Conservation (phyloP, 345 rosid genomes). For the Garcia nutans region DNA sequence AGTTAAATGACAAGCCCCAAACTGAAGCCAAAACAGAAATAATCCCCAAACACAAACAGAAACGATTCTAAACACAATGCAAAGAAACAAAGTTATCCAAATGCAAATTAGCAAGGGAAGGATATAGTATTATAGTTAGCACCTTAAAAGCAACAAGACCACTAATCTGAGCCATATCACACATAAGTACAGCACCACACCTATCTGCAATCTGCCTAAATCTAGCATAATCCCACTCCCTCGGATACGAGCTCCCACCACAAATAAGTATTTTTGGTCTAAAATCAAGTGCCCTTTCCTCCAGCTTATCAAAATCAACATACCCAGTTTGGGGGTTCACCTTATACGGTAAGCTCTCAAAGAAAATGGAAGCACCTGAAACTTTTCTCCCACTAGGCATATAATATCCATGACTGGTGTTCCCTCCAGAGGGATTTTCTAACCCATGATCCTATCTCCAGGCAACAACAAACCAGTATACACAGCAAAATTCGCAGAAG, state of each 20-base stretch:
- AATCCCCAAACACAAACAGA: not conserved
- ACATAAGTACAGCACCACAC: constrained; percentile 66
- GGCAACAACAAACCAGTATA: constrained; percentile 63
- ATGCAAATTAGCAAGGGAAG: not conserved
- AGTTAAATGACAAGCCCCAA: not conserved
- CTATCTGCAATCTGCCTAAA: constrained; percentile 76
- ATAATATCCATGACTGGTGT: constrained; percentile 79
- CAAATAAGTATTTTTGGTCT: constrained; percentile 82
- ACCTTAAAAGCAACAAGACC: constrained; percentile 95
- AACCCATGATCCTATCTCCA: constrained; percentile 72
- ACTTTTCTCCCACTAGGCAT: constrained; percentile 74
- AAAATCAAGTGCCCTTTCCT: constrained; percentile 80
- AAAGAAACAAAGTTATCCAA: not conserved
- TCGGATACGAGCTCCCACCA: constrained; percentile 87
- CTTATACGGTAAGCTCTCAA: constrained; percentile 80
- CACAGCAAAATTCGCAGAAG: constrained; percentile 73
- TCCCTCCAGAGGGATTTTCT: constrained; percentile 74
- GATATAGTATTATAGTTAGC: not conserved
- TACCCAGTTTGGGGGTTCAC: constrained; percentile 68
- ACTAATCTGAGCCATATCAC: constrained; percentile 84
- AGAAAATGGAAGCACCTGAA: constrained; percentile 72
- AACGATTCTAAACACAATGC: not conserved
- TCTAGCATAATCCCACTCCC: constrained; percentile 78
- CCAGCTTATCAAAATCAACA: constrained; percentile 74
- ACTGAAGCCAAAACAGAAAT: not conserved